phyloP scores from a whole-genome alignment of 1,284 basidiomycete species.

The Puccinia novopanici region DNA sequence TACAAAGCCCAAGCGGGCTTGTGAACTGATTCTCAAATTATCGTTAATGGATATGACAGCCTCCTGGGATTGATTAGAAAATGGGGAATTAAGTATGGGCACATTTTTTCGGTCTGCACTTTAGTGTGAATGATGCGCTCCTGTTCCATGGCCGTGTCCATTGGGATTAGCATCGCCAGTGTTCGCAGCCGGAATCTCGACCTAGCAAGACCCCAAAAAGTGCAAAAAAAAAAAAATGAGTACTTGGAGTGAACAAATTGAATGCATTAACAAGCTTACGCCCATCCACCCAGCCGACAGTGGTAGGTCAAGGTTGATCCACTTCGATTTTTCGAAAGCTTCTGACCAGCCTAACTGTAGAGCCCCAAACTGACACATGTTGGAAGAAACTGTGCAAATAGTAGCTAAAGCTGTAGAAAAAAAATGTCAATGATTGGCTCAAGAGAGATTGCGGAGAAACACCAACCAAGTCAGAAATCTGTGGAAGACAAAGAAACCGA shows the following conservation, averaged over 20 bases:
- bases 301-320: slow-evolving; percentile 46
- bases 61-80: too few relatives aligned
- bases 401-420: slow-evolving; percentile 27
- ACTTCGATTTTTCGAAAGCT: slow-evolving; percentile 36
- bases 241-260: too few relatives aligned
- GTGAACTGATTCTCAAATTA: too few relatives aligned
- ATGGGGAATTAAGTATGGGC: too few relatives aligned
- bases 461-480: slow-evolving; percentile 26
- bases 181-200: slow-evolving; percentile 39
- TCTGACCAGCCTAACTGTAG: slow-evolving; percentile 43
- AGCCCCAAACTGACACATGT: slow-evolving; percentile 49
- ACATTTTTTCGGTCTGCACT: too few relatives aligned
- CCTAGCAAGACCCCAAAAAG: neutral
- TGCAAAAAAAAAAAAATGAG: neutral
- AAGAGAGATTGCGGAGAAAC: neutral
- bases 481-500: slow-evolving; percentile 1
- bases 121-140: slow-evolving; percentile 23
- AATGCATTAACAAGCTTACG: too few relatives aligned
- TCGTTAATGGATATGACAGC: too few relatives aligned
- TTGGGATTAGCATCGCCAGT: slow-evolving; percentile 39
- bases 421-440: too few relatives aligned
- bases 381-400: slow-evolving; percentile 51
- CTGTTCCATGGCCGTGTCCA: slow-evolving; percentile 24
- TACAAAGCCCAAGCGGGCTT: too few relatives aligned
- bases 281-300: slow-evolving; percentile 26